A percentile compares a stretch with the other conserved stretches of the same genome.
phyloP scores from a whole-genome alignment of 2,329 filamentous ascomycete genomes.

The Aspergillus vadensis region DNA sequence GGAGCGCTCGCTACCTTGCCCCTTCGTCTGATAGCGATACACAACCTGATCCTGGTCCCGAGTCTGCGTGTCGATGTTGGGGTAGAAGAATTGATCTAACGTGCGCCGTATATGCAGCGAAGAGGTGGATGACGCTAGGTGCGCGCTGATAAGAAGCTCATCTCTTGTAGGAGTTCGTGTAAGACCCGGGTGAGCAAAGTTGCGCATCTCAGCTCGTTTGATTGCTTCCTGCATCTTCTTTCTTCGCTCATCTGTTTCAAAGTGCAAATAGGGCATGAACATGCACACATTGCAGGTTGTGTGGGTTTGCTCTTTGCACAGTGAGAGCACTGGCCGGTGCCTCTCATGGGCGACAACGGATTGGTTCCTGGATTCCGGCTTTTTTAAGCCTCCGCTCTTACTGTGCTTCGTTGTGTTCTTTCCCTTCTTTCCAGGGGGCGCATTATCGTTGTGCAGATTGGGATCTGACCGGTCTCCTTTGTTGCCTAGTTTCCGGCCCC shows the following conservation, averaged over 20 bases:
- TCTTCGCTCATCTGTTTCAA: slow-evolving; percentile 60
- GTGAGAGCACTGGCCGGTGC: slow-evolving; percentile 40
- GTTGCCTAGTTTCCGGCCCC: slow-evolving; percentile 26
- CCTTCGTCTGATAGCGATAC: slow-evolving; percentile 57
- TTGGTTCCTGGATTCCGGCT: slow-evolving; percentile 31
- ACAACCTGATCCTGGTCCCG: slow-evolving; percentile 67
- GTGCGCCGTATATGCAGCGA: slow-evolving; percentile 61
- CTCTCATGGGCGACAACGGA: slow-evolving; percentile 36
- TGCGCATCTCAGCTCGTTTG: slow-evolving; percentile 34
- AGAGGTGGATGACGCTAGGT: slow-evolving; percentile 38
- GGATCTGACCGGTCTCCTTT: slow-evolving; percentile 29
- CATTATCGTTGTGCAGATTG: slow-evolving; percentile 29
- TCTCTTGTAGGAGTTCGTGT: slow-evolving; percentile 36
- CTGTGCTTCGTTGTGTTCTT: slow-evolving; percentile 31
- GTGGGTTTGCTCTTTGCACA: slow-evolving; percentile 33
- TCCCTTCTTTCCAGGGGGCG: slow-evolving; percentile 30
- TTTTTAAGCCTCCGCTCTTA: slow-evolving; percentile 28
- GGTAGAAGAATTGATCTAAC: slow-evolving; percentile 67
- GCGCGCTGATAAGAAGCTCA: slow-evolving; percentile 41
- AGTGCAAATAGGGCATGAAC: slow-evolving; percentile 68
- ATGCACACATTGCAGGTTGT: slow-evolving; percentile 33
- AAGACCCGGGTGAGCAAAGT: slow-evolving; percentile 23
- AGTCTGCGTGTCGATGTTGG: slow-evolving; percentile 59
- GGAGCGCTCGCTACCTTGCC: slow-evolving; percentile 34
- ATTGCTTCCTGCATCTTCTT: slow-evolving; percentile 61